phyloP scores from a whole-genome alignment of 345 rosid genomes.

The Sisymbrium altissimum region DNA sequence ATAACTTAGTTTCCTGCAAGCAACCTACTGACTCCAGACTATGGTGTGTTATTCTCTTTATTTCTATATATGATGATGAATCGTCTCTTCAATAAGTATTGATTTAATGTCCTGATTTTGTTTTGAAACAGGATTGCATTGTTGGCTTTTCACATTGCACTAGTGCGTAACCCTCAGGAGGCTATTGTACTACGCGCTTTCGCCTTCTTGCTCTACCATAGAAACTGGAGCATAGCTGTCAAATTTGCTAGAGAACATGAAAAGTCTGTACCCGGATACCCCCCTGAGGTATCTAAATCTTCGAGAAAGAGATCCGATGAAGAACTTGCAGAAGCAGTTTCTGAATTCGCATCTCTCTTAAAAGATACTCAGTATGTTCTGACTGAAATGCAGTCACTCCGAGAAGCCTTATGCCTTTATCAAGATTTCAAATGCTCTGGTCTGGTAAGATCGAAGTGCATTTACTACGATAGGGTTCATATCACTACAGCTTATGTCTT shows the following conservation, averaged over 20 bases:
- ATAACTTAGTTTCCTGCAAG: slow-evolving; percentile 68
- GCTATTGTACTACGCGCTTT: slow-evolving; percentile 59
- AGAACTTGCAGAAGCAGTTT: slow-evolving; percentile 55
- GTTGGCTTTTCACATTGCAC: slow-evolving; percentile 81
- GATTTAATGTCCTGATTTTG: slow-evolving; percentile 7
- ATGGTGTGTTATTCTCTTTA: slow-evolving; percentile 51
- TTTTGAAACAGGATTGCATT: slow-evolving; percentile 63
- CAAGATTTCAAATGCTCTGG: slow-evolving; percentile 42
- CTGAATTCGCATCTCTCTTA: slow-evolving; percentile 49
- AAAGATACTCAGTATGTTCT: slow-evolving; percentile 47
- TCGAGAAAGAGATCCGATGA: slow-evolving; percentile 49
- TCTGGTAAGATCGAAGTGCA: slow-evolving; percentile 53
- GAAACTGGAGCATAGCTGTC: slow-evolving; percentile 68
- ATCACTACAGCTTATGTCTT: neutral
- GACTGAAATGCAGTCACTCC: slow-evolving; percentile 35
- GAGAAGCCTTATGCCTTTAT: slow-evolving; percentile 38
- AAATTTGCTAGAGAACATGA: slow-evolving; percentile 55
- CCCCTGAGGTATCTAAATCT: slow-evolving; percentile 60
- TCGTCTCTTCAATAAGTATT: neutral
- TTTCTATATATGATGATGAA: no score
- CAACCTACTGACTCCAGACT: slow-evolving; percentile 62
- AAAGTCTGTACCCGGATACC: slow-evolving; percentile 34
- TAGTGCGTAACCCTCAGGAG: slow-evolving; percentile 74
- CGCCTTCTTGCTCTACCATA: slow-evolving; percentile 67
- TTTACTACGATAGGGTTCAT: neutral